These are phyloP conservation scores for Chlorella sp. DNA, from an alignment of 139 green algal species.

Conservation along the genomic window DNA sequence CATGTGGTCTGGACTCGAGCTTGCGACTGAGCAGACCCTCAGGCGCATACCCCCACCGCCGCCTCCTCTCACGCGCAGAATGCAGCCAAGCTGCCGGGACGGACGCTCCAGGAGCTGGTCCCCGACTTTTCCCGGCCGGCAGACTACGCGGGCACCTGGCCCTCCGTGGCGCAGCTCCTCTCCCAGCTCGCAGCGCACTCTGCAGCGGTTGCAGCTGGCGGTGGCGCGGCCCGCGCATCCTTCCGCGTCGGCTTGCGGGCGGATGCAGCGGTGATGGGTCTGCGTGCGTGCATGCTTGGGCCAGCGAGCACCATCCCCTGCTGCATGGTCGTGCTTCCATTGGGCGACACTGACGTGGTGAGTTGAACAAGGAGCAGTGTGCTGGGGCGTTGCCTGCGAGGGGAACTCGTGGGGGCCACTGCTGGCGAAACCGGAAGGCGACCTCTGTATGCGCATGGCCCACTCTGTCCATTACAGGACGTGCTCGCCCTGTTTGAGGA, in stretches of 20 bases:
- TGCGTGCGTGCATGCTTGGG: constrained; percentile 5
- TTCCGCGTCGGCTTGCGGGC: constrained; percentile 8
- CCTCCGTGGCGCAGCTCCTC: constrained; percentile 2
- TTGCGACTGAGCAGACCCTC: too few relatives aligned
- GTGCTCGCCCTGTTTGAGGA: neutral
- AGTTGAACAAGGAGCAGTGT: too few relatives aligned
- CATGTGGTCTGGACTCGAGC: too few relatives aligned
- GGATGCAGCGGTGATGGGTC: neutral
- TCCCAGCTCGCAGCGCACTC: neutral
- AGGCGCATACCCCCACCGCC: too few relatives aligned
- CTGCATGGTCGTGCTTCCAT: neutral
- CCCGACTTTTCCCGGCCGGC: neutral
- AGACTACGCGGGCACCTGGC: neutral
- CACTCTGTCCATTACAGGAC: too few relatives aligned
- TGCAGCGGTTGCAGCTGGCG: neutral
- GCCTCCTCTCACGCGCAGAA: too few relatives aligned
- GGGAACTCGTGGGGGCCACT: too few relatives aligned
- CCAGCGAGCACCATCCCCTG: neutral
- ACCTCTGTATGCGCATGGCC: too few relatives aligned
- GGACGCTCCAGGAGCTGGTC: constrained; percentile 4
- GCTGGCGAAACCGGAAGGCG: too few relatives aligned
- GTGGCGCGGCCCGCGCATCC: neutral
- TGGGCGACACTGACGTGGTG: neutral
- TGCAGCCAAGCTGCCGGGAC: too few relatives aligned
- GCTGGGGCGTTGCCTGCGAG: too few relatives aligned